These are phyloP conservation scores for Fonsecaea multimorphosa DNA, from an alignment of 2,329 filamentous ascomycete genomes.

Conservation along the genomic window DNA sequence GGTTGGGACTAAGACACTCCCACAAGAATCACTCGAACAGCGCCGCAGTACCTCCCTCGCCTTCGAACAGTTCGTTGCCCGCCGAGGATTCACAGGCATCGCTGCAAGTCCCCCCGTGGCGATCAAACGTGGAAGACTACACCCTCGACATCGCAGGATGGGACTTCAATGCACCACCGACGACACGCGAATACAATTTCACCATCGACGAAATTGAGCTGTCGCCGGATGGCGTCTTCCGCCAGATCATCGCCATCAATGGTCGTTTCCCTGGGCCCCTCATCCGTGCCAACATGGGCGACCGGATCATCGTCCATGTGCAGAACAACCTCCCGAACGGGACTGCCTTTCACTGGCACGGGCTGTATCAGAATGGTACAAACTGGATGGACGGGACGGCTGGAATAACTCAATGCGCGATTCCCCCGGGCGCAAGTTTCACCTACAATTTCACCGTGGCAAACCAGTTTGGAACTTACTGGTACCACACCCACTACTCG, in stretches of 20 bases:
- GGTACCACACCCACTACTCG: slow-evolving; percentile 71
- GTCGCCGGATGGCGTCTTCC: slow-evolving; percentile 59
- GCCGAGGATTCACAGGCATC: slow-evolving; percentile 14
- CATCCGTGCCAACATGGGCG: slow-evolving; percentile 74
- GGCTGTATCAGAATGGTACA: slow-evolving; percentile 76
- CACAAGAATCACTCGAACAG: background rate
- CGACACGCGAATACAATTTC: slow-evolving; percentile 61
- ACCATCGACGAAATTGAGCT: slow-evolving; percentile 61
- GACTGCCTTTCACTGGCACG: slow-evolving; percentile 76
- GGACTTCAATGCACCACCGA: slow-evolving; percentile 59
- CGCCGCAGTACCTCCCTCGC: slow-evolving; percentile 1
- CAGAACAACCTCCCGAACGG: slow-evolving; percentile 70
- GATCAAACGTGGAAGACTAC: slow-evolving; percentile 55
- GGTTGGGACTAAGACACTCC: slow-evolving; percentile 13
- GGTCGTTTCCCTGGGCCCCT: slow-evolving; percentile 74
- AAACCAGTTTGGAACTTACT: slow-evolving; percentile 61
- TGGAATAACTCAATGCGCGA: slow-evolving; percentile 70
- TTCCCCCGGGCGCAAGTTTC: slow-evolving; percentile 66
- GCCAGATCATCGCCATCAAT: slow-evolving; percentile 71
- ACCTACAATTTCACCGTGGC: slow-evolving; percentile 70
- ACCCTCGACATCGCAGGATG: slow-evolving; percentile 60
- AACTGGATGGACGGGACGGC: slow-evolving; percentile 75
- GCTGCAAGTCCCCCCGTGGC: slow-evolving; percentile 1
- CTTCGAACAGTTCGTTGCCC: slow-evolving; percentile 10
- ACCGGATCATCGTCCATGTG: slow-evolving; percentile 71